These are phyloP conservation scores for Umbilicaria muhlenbergii DNA, from an alignment of 495 filamentous ascomycete species.

Conservation along the genomic window DNA sequence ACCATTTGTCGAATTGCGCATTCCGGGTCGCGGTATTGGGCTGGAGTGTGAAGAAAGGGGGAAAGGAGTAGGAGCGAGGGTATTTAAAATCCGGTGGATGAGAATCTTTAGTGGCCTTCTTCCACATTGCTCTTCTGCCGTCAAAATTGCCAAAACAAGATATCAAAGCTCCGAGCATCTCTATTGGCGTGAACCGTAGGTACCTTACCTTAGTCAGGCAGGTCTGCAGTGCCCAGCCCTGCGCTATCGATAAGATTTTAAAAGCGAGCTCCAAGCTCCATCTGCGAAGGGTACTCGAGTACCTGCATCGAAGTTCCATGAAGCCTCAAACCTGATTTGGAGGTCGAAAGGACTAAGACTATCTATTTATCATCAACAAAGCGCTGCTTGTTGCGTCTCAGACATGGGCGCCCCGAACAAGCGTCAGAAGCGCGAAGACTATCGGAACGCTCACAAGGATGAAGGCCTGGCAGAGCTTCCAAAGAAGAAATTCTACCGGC, in stretches of 20 bases:
- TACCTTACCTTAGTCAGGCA: no score
- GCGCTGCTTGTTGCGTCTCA: neutral
- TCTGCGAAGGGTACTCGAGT: no score
- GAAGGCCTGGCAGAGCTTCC: slow-evolving; percentile 40
- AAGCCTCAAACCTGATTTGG: no score
- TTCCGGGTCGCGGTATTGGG: slow-evolving; percentile 58
- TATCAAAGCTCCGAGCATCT: no score
- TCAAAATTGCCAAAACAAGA: no score
- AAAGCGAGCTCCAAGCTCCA: neutral
- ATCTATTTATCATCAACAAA: neutral
- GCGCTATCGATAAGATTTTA: no score
- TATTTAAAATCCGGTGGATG: slow-evolving; percentile 5
- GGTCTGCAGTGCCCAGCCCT: no score
- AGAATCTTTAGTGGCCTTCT: no score
- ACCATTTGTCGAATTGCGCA: slow-evolving; percentile 73
- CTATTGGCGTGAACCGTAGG: no score
- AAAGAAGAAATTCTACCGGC: slow-evolving; percentile 87
- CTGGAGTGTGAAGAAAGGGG: slow-evolving; percentile 51
- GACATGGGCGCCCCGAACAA: slow-evolving; percentile 44
- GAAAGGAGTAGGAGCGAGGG: slow-evolving; percentile 32
- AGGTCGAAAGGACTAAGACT: no score
- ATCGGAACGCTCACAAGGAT: slow-evolving; percentile 35
- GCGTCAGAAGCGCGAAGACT: slow-evolving; percentile 58
- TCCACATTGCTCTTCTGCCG: no score
- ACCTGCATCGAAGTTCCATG: neutral